Conservation (phyloP, 176 grass and related monocot species). For the Bothriochloa decipiens region DNA sequence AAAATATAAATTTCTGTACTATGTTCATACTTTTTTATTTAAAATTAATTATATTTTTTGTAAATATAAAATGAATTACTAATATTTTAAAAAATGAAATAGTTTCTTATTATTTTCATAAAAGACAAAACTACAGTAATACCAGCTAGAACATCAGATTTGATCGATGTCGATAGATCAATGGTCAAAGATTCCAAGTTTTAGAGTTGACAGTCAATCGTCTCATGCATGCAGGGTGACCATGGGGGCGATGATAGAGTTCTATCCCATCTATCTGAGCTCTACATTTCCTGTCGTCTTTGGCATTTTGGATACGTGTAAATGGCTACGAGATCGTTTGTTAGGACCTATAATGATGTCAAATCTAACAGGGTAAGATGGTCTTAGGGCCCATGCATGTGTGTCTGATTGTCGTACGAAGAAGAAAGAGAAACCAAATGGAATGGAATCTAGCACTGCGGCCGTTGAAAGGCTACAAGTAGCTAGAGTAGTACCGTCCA, state of each 20-base stretch:
- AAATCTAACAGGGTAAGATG: not conserved
- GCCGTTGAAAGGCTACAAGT: not conserved
- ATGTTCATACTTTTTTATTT: not conserved
- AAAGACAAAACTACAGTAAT: not conserved
- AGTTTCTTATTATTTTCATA: not conserved
- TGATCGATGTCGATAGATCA: no score
- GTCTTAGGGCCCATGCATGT: no score
- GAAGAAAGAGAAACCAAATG: not conserved
- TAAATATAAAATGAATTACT: no score
- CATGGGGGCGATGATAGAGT: not conserved
- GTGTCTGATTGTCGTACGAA: not conserved
- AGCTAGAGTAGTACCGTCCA: not conserved
- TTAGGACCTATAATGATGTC: not conserved
- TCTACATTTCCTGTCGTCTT: not conserved
- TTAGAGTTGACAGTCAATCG: not conserved
- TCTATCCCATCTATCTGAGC: not conserved
- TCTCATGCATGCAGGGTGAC: not conserved
- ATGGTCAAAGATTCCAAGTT: not conserved
- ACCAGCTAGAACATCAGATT: not conserved
- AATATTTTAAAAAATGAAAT: not conserved
- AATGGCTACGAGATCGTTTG: not conserved
- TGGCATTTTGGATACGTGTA: no score
- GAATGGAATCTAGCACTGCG: not conserved
- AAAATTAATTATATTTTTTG: no score
- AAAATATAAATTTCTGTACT: not conserved